A percentile compares a stretch with the other conserved stretches of the same genome.
Evolutionary conservation across 148 eudicot genomes (phyloP).

Genomic region (Fagopyrum homotropicum): DNA sequence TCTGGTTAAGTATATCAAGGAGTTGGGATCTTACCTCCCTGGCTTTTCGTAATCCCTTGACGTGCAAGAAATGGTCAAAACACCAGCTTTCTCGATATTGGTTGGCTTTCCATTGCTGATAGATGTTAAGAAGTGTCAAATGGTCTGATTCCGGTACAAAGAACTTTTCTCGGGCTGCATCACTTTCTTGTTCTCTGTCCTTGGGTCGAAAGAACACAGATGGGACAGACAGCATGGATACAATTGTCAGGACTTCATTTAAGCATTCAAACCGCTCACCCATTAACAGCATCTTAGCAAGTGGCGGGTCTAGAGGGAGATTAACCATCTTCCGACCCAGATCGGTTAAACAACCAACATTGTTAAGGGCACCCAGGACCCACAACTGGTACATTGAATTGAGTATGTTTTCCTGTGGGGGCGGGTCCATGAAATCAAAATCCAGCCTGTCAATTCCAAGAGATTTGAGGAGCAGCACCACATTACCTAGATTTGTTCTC

Average conservation of each 20-base stretch:
- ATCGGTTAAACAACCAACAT: conserved; percentile 67
- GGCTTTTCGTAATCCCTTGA: conserved; percentile 78
- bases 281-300: conserved; percentile 84
- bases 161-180: conserved; percentile 90
- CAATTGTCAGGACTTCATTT: conserved; percentile 80
- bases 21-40: conserved; percentile 91
- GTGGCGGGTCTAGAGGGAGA: conserved; percentile 86
- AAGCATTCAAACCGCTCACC: conserved; percentile 65
- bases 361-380: conserved; percentile 87
- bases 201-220: conserved; percentile 94
- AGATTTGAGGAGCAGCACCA: conserved; percentile 76
- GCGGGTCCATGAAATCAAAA: conserved; percentile 98
- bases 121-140: conserved; percentile 78
- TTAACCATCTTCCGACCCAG: conserved; percentile 97
- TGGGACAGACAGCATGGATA: conserved; percentile 96
- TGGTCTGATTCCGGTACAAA: conserved; percentile 94
- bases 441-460: conserved; percentile 78
- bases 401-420: conserved; percentile 93
- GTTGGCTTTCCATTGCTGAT: conserved; percentile 89
- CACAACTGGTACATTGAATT: conserved; percentile 97
- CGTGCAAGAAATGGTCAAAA: conserved; percentile 85
- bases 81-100: conserved; percentile 92
- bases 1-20: conserved; percentile 72
- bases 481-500: conserved; percentile 90
- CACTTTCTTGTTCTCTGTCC: conserved; percentile 91